Evolutionary conservation across 768 basidiomycete genomes (phyloP), one percentile per base, ranked within the genome.

Genomic region (Russula vinacea): DNA sequence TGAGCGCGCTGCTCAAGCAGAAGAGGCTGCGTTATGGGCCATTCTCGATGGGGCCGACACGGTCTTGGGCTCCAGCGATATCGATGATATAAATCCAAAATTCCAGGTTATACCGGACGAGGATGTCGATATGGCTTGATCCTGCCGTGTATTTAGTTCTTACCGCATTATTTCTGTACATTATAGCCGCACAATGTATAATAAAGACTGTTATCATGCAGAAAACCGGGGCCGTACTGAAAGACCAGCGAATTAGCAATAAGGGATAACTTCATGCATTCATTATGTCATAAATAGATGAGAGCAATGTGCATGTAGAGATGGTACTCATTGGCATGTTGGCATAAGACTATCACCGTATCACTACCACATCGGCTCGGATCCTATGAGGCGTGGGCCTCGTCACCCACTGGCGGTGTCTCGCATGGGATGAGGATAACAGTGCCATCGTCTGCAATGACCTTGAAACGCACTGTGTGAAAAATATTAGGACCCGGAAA

Each of bases 1-100:
- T 64, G 85, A 87, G 66, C 74, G 86, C 1, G 76, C 79, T 45
- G 84, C 79, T 22, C 84, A 87, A 67, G 87, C 84, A 0, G 82
- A 84, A 55, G 83, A 85, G 70, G 75, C 76, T 68, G 76, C 63
- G 68, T 71, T 67, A 24, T 73, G 47, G 75, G 69, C 74, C 11
- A 73, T 72, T 8, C 51, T 64, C 16, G 58, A 58, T 35, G 47
- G 7, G 0, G 35, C 16, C 9, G 49, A 58, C 22, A 22, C 56
- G 14, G 32, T 59, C 14, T 66, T 68, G 47, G 33, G 32, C 32
- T 22, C 64, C 16, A 19, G n/a, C 17, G 47, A 68, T 51, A 33
- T 62, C n/a, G 32, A 54, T 37, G 55, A 54, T 24, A 35, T 47
- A 5, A 32, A 42, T n/a, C 10, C 22, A 14, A 55, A 26, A 24